Evolutionary conservation across 768 basidiomycete species (phyloP), one percentile per base, ranked within the genome.

Genomic region (Phylloporus sp.): DNA sequence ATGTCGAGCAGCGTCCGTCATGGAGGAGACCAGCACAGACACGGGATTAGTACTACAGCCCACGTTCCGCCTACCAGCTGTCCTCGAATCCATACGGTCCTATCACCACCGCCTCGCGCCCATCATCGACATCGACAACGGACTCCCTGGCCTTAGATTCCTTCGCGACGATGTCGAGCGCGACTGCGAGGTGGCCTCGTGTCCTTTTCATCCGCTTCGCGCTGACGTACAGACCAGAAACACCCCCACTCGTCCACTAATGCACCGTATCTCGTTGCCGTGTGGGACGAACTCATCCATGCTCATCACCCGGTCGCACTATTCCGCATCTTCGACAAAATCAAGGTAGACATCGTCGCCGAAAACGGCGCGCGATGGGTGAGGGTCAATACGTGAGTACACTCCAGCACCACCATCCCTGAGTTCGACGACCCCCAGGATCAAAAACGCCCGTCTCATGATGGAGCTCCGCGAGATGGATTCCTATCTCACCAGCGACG

Each of bases 391-490:
- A 92, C 90, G 90, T 90, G 60, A 61, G 84, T 79, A 21, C 33
- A 14, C 24, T 38, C 1, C 23, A 37, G 18, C 8, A 9, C 24
- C 23, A 24, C 18, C 15, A 43, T 44, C 31, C 33, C 44, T 34
- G 41, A 32, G 46, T 33, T 40, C 6, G 38, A 22, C 44, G n/a
- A 7, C 28, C 28, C n/a, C 22, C 55, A 93, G 90, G 9, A 79
- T 85, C 9, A 92, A 86, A 58, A 87, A 88, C 50, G 72, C 81
- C 4, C 81, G 87, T 2, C 70, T 95, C 23, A 66, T 86, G 5
- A 77, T 84, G 26, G 91, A 95, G 61, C 86, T 95, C 52, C 76
- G 81, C 28, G 90, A 93, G 66, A 77, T 88, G 26, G 91, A 93
- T 53, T 87, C 86, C 2, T 90, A 90, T 62, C 57, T 84, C 14